phyloP scores from a whole-genome alignment of 2,329 filamentous ascomycete genomes.

The Exophiala phaeomuriformis region DNA sequence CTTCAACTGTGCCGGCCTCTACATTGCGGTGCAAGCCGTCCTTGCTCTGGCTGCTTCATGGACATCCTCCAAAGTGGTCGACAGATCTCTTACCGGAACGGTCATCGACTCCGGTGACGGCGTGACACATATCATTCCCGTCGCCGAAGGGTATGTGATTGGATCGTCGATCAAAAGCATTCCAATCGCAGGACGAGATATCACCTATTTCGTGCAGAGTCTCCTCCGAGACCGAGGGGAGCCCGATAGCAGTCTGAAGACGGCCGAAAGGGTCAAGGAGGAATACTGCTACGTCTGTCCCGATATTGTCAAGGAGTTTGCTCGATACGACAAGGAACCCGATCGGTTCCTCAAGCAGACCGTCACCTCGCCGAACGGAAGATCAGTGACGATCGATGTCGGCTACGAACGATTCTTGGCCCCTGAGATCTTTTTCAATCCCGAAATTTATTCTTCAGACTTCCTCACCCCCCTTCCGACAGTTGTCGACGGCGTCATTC shows the following conservation, averaged over 20 bases:
- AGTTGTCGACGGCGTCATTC: slow-evolving; percentile 94
- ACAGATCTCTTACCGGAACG: slow-evolving; percentile 90
- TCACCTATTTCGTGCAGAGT: slow-evolving; percentile 97
- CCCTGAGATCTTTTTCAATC: slow-evolving; percentile 99
- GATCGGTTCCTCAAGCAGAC: slow-evolving; percentile 86
- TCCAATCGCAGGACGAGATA: slow-evolving; percentile 93
- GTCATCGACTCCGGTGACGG: slow-evolving; percentile 98
- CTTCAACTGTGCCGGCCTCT: slow-evolving; percentile 97
- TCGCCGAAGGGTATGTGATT: slow-evolving; percentile 97
- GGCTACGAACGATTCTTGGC: slow-evolving; percentile 97
- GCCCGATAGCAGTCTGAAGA: slow-evolving; percentile 93
- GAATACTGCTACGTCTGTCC: slow-evolving; percentile 98
- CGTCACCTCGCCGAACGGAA: slow-evolving; percentile 77
- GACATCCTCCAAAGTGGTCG: slow-evolving; percentile 96
- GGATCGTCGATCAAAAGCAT: slow-evolving; percentile 99
- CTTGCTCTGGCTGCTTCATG: slow-evolving; percentile 93
- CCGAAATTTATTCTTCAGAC: slow-evolving; percentile 97
- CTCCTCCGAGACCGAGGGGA: slow-evolving; percentile 92
- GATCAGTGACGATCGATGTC: slow-evolving; percentile 78
- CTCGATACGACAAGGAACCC: slow-evolving; percentile 85
- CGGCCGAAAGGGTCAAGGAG: slow-evolving; percentile 96
- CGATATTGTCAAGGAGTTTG: slow-evolving; percentile 98
- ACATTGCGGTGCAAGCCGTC: slow-evolving; percentile 97
- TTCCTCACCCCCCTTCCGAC: slow-evolving; percentile 91
- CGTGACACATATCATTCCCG: slow-evolving; percentile 97